phyloP scores from a whole-genome alignment of 177 flowering plant genomes.

The Vitis hybrid region DNA sequence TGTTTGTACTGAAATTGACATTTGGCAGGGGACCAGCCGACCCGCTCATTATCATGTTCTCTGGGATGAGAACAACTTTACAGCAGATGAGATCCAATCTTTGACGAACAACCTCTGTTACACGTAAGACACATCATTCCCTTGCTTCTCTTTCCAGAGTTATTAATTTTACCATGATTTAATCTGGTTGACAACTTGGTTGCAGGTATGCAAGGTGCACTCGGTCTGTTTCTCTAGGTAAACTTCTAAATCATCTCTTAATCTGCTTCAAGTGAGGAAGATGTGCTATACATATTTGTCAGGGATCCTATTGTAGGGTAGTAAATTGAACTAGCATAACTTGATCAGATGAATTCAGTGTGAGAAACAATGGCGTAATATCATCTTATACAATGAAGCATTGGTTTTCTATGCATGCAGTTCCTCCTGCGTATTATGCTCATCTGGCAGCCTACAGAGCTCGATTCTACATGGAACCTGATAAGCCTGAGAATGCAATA shows the following conservation, averaged over 20 bases:
- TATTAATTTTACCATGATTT: not conserved
- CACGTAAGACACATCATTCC: slow-evolving; percentile 45
- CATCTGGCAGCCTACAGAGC: slow-evolving; percentile 82
- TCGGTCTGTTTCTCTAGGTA: slow-evolving; percentile 79
- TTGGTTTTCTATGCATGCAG: slow-evolving; percentile 28
- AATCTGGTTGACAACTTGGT: not conserved
- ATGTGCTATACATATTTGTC: not conserved
- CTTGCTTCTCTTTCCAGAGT: too few species aligned
- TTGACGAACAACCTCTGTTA: slow-evolving; percentile 86
- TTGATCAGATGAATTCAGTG: not conserved
- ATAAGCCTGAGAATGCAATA: slow-evolving; percentile 30
- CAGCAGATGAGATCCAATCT: slow-evolving; percentile 75
- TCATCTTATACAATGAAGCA: too few species aligned
- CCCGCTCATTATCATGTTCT: slow-evolving; percentile 94
- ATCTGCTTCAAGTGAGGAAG: not conserved
- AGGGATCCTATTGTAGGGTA: not conserved
- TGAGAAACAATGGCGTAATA: not conserved
- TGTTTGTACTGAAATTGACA: not conserved
- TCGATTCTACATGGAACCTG: slow-evolving; percentile 75
- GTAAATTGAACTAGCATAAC: not conserved
- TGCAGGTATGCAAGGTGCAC: slow-evolving; percentile 85
- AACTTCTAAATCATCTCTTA: not conserved
- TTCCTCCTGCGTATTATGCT: slow-evolving; percentile 85
- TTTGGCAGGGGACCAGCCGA: slow-evolving; percentile 75
- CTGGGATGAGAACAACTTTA: slow-evolving; percentile 88